Evolutionary conservation across 2,329 filamentous ascomycete species (phyloP), one percentile per base, ranked within the genome.

Genomic region (Tolypocladium inflatum): DNA sequence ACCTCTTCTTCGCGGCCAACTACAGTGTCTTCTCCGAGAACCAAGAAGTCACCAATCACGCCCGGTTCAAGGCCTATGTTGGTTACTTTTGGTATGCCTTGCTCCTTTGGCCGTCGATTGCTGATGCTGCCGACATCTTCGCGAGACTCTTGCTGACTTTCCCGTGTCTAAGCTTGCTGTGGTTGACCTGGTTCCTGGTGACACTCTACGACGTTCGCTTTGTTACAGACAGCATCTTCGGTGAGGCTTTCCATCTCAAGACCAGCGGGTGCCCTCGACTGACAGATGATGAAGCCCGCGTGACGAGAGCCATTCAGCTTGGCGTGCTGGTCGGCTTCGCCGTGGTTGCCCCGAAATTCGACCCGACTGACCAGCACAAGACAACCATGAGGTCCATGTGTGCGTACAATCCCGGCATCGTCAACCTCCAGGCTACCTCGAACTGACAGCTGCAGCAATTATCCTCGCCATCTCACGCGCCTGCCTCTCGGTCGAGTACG

Each of bases 151-250:
- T 8, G n/a, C 56, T 54, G 33, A 54, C 50, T n/a, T n/a, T 13
- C 13, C 17, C 30, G 5, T 10, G 30, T 13, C 19, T 2, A 19
- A 76, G 80, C 26, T 74, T 88, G 21, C 73, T 88, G 7, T 88
- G 85, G 85, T 80, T 86, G 59, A 87, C 82, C n/a, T 88, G 86
- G 86, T 78, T 87, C 41, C 76, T 85, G 59, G 80, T 84, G 30
- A 79, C 80, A 9, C 71, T 88, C 1, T 87, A 84, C 67, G 86
- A 89, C 68, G 80, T 88, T 41, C 83, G 85, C 0, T 88, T 86
- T 66, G 79, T 82, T 1, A 77, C 81, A 30, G 85, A 89, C 68
- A 84, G 80, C 43, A 74, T 88, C 39, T 85, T 87, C 63, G 82
- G 71, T 72, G 57, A 2, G 66, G 2, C 37, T 4, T 4, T 15